Conservation (phyloP, 2,329 filamentous ascomycete species). For the Fusarium irregulare region DNA sequence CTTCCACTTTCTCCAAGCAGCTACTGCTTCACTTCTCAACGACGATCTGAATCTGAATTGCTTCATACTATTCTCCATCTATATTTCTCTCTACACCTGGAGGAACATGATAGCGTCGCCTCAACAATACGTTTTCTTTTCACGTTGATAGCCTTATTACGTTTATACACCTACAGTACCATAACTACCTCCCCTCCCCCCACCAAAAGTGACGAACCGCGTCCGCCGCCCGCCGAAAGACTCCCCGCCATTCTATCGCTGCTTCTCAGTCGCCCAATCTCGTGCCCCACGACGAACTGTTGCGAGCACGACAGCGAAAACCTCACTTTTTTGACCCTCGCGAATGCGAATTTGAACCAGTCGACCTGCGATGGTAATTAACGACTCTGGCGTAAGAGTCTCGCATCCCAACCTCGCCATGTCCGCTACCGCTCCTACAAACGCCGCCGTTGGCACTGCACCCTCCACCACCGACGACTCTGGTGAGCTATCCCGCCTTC, state of each 20-base stretch:
- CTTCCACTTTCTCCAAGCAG: conserved; percentile 30
- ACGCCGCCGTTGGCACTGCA: conserved; percentile 45
- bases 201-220: conserved; percentile 43
- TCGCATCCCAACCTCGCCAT: conserved; percentile 52
- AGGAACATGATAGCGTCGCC: conserved; percentile 47
- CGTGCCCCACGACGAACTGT: conserved; percentile 43
- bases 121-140: conserved; percentile 43
- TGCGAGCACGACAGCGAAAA: conserved; percentile 26
- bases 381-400: conserved; percentile 53
- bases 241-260: conserved; percentile 41
- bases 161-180: background rate
- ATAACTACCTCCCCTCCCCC: conserved; percentile 32
- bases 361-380: conserved; percentile 53
- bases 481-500: conserved; percentile 53
- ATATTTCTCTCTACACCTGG: conserved; percentile 21
- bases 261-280: conserved; percentile 40
- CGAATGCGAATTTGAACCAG: conserved; percentile 17
- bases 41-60: conserved; percentile 48
- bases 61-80: conserved; percentile 43
- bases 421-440: conserved; percentile 51
- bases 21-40: conserved; percentile 33
- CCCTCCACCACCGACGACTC: conserved; percentile 52
- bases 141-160: conserved; percentile 32
- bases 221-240: conserved; percentile 36
- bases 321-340: conserved; percentile 6